phyloP scores from a whole-genome alignment of 768 basidiomycete species.

The Coprinopsis marcescibilis region DNA sequence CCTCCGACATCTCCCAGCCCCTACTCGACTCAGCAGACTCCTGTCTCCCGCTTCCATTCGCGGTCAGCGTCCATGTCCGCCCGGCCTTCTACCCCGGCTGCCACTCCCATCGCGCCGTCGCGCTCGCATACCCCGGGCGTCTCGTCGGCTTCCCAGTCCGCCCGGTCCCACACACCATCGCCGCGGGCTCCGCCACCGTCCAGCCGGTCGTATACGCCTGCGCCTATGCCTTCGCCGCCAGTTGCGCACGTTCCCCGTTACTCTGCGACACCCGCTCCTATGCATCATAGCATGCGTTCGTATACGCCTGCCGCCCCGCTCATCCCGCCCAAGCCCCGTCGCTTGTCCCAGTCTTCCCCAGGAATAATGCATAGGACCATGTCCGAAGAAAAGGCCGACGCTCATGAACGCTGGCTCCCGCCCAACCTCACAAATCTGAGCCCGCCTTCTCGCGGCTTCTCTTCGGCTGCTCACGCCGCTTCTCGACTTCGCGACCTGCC shows the following conservation, averaged over 20 bases:
- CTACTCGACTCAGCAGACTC: slow-evolving; percentile 31
- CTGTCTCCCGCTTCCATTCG: slow-evolving; percentile 44
- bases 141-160: slow-evolving; percentile 29
- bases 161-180: slow-evolving; percentile 23
- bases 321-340: slow-evolving; percentile 40
- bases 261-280: slow-evolving; percentile 19
- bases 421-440: slow-evolving; percentile 22
- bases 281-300: slow-evolving; percentile 7
- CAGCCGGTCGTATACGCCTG: slow-evolving; percentile 24
- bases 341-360: slow-evolving; percentile 47
- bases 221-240: slow-evolving; percentile 15
- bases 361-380: slow-evolving; percentile 55
- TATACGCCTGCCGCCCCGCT: slow-evolving; percentile 23
- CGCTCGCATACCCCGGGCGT: slow-evolving; percentile 41
- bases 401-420: slow-evolving; percentile 66
- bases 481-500: slow-evolving; percentile 6
- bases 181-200: slow-evolving; percentile 28
- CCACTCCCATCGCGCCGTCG: slow-evolving; percentile 18
- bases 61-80: slow-evolving; percentile 52
- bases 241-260: slow-evolving; percentile 23
- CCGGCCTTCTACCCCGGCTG: slow-evolving; percentile 41
- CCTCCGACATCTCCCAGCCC: slow-evolving; percentile 30
- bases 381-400: slow-evolving; percentile 59
- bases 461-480: slow-evolving; percentile 8
- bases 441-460: slow-evolving; percentile 10